Conservation (phyloP, 768 basidiomycete genomes). For the Solioccasus polychromus region DNA sequence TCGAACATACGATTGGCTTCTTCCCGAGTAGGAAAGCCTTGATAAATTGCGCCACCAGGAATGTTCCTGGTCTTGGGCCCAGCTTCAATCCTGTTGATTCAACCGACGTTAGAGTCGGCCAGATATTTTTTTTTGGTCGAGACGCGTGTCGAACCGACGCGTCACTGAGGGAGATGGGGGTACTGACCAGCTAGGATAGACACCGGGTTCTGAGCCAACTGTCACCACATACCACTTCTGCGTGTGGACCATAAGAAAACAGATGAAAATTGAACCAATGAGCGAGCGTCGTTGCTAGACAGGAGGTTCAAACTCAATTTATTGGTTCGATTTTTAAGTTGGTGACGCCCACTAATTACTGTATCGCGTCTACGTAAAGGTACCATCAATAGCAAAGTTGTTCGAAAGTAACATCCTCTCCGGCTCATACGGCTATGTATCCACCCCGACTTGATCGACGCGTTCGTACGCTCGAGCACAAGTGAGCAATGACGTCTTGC, state of each 20-base stretch:
- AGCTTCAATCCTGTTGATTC: slow-evolving; percentile 43
- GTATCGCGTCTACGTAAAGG: slow-evolving; percentile 16
- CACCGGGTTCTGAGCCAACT: slow-evolving; percentile 26
- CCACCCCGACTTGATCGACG: slow-evolving; percentile 65
- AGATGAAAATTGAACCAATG: neutral
- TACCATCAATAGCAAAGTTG: neutral
- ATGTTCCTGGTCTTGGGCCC: slow-evolving; percentile 42
- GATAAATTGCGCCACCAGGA: slow-evolving; percentile 38
- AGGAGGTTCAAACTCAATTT: slow-evolving; percentile 24
- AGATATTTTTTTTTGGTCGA: too few species aligned
- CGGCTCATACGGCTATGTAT: slow-evolving; percentile 67
- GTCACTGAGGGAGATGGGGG: slow-evolving; percentile 1
- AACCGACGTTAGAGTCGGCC: slow-evolving; percentile 1
- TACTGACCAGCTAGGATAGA: slow-evolving; percentile 29
- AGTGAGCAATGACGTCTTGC: slow-evolving; percentile 70
- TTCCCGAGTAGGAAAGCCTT: slow-evolving; percentile 42
- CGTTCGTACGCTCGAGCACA: slow-evolving; percentile 71
- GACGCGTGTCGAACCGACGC: slow-evolving; percentile 9
- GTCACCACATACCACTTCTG: slow-evolving; percentile 30
- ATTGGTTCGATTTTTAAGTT: slow-evolving; percentile 23
- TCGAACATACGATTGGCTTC: slow-evolving; percentile 38
- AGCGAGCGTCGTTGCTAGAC: slow-evolving; percentile 9
- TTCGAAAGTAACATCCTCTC: slow-evolving; percentile 4
- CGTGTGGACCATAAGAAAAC: slow-evolving; percentile 14
- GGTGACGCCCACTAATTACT: slow-evolving; percentile 1